Evolutionary conservation across 2,329 filamentous ascomycete species (phyloP).

Genomic region (Zasmidium citrigriseum): DNA sequence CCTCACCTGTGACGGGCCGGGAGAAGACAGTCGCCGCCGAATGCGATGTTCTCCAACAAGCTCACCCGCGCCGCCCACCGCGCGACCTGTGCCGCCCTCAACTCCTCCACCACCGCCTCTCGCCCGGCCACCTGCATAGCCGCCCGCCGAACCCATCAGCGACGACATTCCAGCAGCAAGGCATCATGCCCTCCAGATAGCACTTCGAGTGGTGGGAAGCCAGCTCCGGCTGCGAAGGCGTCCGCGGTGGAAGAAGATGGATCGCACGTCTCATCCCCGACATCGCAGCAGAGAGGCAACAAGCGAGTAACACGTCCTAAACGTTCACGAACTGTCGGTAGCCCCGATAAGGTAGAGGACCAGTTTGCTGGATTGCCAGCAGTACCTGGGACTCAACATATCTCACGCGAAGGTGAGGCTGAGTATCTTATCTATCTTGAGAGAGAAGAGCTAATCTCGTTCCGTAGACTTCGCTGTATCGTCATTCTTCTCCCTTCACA

Average conservation of each 20-base stretch:
- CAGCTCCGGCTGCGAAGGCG: slow-evolving; percentile 29
- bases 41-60: slow-evolving; percentile 35
- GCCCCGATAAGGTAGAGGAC: slow-evolving; percentile 31
- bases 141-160: slow-evolving; percentile 45
- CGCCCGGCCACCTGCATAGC: slow-evolving; percentile 34
- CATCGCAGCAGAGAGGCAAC: slow-evolving; percentile 17
- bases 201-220: slow-evolving; percentile 29
- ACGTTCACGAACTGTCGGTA: slow-evolving; percentile 14
- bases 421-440: background rate
- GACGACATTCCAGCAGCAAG: slow-evolving; percentile 53
- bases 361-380: slow-evolving; percentile 64
- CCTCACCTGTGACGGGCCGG: background rate
- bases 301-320: slow-evolving; percentile 21
- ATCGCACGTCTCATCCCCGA: slow-evolving; percentile 16
- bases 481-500: slow-evolving; percentile 93
- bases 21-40: background rate
- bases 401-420: slow-evolving; percentile 45
- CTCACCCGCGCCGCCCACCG: slow-evolving; percentile 34
- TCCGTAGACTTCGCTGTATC: slow-evolving; percentile 77
- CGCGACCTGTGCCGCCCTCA: slow-evolving; percentile 25
- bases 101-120: slow-evolving; percentile 33
- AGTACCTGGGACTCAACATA: slow-evolving; percentile 73
- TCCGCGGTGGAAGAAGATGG: slow-evolving; percentile 13
- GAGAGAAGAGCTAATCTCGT: background rate
- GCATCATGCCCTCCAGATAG: slow-evolving; percentile 48